phyloP scores from a whole-genome alignment of 2,329 filamentous ascomycete species.

The Fusarium siculi region DNA sequence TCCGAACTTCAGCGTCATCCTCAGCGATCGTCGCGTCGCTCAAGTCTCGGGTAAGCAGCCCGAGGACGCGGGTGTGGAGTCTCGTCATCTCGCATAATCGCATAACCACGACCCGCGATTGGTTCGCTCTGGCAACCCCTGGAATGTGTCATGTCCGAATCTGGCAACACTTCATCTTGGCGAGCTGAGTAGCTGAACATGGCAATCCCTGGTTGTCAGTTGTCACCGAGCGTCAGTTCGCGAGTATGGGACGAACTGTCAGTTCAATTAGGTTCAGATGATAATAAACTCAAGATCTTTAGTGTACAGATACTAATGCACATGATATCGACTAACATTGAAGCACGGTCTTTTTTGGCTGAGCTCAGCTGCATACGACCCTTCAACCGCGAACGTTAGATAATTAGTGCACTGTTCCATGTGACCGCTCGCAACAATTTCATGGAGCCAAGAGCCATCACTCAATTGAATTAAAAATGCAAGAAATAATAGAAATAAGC shows the following conservation, averaged over 20 bases:
- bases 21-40: background rate
- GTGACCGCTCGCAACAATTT: background rate
- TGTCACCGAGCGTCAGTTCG: background rate
- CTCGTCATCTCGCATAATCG: background rate
- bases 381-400: too few relatives aligned
- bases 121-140: fast-evolving
- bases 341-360: background rate
- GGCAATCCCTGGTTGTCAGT: background rate
- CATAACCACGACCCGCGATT: background rate
- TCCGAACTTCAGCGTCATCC: background rate
- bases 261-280: background rate
- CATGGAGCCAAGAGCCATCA: fast-evolving
- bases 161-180: background rate
- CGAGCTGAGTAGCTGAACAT: background rate
- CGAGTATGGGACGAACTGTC: background rate
- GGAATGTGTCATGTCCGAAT: background rate
- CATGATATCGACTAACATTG: fast-evolving
- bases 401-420: too few relatives aligned
- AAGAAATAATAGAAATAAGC: too few relatives aligned
- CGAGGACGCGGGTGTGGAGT: background rate
- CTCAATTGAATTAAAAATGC: fast-evolving
- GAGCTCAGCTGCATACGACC: too few relatives aligned
- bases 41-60: background rate
- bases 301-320: background rate
- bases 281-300: background rate